Percentiles rank a stretch among this genome's conserved stretches.
Conservation (phyloP, 2,329 filamentous ascomycete species). For the Cryphonectria radicalis region DNA sequence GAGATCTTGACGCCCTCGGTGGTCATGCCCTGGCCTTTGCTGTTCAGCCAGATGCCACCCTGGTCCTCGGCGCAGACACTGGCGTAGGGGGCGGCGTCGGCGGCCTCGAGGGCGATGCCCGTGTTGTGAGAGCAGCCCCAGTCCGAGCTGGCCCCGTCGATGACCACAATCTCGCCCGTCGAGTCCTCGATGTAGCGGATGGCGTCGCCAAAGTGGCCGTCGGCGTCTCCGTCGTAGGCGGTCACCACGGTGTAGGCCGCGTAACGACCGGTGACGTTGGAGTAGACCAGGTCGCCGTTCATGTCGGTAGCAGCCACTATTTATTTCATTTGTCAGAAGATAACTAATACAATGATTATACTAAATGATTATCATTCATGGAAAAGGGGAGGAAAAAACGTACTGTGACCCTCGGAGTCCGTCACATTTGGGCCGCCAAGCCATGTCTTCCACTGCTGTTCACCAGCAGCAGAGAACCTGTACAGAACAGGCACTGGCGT, state of each 20-base stretch:
- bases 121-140: conserved; percentile 70
- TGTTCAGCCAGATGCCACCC: conserved; percentile 68
- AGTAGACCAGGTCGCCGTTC: conserved; percentile 67
- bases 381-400: not conserved
- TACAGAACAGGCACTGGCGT: conserved; percentile 63
- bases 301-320: conserved; percentile 57
- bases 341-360: not conserved
- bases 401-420: conserved; percentile 41
- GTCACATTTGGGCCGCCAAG: conserved; percentile 61
- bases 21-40: conserved; percentile 59
- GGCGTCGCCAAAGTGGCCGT: conserved; percentile 62
- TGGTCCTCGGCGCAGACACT: conserved; percentile 66
- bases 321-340: conserved; percentile 34
- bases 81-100: conserved; percentile 61
- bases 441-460: conserved; percentile 61
- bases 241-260: conserved; percentile 67
- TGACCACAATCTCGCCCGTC: conserved; percentile 53
- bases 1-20: conserved; percentile 60
- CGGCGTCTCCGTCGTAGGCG: conserved; percentile 56
- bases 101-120: conserved; percentile 65
- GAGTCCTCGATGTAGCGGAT: conserved; percentile 50
- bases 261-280: conserved; percentile 57
- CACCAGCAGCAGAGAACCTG: conserved; percentile 55
- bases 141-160: conserved; percentile 55
- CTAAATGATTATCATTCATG: not conserved